Evolutionary conservation across 805 yeast genomes (phyloP), one percentile per base, ranked within the genome.

Genomic region (Saturnispora ahearnii): DNA sequence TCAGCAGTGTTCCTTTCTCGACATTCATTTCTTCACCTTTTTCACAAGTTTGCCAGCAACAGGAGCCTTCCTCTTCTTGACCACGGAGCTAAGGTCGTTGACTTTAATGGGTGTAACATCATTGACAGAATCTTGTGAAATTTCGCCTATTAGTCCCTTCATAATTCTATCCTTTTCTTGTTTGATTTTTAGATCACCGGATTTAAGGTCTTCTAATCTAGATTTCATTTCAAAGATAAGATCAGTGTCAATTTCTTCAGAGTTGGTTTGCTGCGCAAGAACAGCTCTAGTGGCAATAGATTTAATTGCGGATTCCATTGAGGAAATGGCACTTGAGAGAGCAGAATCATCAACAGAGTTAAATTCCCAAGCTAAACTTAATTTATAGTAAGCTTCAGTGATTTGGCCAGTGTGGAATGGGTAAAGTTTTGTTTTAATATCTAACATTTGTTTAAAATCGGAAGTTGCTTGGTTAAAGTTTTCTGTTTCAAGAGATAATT

Each of bases 401-500:
- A 87, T 71, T 41, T 81, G 65, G 2, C 84, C 71, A 2, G 85
- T 75, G 8, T 68, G 64, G n/a, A 65, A 63, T 2, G 74, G 74
- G 58, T 73, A 82, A 11, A 85, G 61, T 50, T 77, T 66, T 45
- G 68, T 60, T 62, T 86, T 74, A 41, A 82, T 65, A 29, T 75
- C 66, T 32, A 86, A 71, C 38, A 87, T 72, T 18, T 76, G 66
- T 44, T 72, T 68, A 51, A 88, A 78, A 63, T 90, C 96, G 18
- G 69, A 68, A 0, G 83, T 76, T 0, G 96, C 87, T 63, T 87
- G 95, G 13, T 71, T 67, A 64, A 89, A 89, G 64, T 87, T 87
- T 58, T 91, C 97, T 2, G 93, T 78, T 61, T 91, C 99, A 41
- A 90, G 71, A 0, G 96, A 83, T 9, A 90, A 84, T 62, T 91